Evolutionary conservation across 2,329 filamentous ascomycete species (phyloP).

Genomic region (Aspergillus luchuensis): DNA sequence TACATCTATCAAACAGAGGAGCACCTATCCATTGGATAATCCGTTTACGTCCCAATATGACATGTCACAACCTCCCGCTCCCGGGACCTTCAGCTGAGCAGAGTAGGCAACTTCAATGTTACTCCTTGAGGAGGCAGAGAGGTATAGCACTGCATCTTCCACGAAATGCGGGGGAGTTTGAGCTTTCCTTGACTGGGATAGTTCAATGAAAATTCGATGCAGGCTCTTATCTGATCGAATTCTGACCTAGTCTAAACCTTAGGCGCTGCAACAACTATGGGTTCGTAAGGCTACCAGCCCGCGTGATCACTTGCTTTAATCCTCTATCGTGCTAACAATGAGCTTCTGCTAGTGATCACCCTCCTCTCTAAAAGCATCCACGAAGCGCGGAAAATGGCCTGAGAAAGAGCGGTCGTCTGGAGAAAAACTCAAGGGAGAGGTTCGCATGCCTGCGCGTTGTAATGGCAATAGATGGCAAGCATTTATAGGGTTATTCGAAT

Average conservation of each 20-base stretch:
- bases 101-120: background rate
- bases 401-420: background rate
- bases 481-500: background rate
- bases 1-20: background rate
- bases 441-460: background rate
- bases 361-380: background rate
- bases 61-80: background rate
- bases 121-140: background rate
- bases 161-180: background rate
- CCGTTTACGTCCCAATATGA: background rate
- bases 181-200: background rate
- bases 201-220: background rate
- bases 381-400: background rate
- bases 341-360: background rate
- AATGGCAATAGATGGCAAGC: background rate
- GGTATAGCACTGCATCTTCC: background rate
- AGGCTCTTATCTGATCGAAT: background rate
- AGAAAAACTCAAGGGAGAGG: background rate
- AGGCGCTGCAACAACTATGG: background rate
- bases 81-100: background rate
- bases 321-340: background rate
- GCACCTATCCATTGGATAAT: background rate
- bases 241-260: background rate
- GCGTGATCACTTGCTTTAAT: background rate
- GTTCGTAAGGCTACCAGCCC: background rate